Percentiles rank a stretch among this genome's conserved stretches.
phyloP scores from a whole-genome alignment of 257 asterid genomes.

The Echites panduratus region DNA sequence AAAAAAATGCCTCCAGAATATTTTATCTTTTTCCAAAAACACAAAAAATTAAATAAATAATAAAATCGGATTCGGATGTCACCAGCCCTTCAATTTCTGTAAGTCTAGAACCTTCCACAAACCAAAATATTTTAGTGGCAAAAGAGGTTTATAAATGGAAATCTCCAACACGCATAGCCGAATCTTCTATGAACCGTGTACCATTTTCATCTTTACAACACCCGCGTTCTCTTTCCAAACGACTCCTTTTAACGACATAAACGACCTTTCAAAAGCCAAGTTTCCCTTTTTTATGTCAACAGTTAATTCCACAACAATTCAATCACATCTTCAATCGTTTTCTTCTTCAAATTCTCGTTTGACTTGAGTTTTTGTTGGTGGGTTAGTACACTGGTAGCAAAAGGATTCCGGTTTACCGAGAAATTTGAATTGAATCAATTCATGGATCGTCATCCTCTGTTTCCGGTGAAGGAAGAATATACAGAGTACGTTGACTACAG shows the following conservation, averaged over 20 bases:
- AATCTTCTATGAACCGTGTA: not conserved
- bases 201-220: not conserved
- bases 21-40: not conserved
- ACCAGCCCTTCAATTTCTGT: conserved; percentile 18
- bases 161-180: not conserved
- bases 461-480: conserved; percentile 51
- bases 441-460: conserved; percentile 28
- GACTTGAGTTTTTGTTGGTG: not conserved
- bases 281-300: not conserved
- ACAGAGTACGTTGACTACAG: conserved; percentile 49
- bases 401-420: no score
- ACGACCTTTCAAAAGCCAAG: not conserved
- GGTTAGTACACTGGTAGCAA: no score
- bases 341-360: not conserved
- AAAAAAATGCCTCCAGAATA: not conserved
- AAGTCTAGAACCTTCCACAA: conserved; percentile 54
- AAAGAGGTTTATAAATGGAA: not conserved
- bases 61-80: not conserved
- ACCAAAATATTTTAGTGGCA: conserved; percentile 1
- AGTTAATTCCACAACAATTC: not conserved
- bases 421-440: not conserved
- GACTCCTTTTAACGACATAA: not conserved
- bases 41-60: not conserved
- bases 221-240: not conserved
- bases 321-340: not conserved